Conservation (phyloP, 306 rosid species). For the Hippophae gyantsensis region DNA sequence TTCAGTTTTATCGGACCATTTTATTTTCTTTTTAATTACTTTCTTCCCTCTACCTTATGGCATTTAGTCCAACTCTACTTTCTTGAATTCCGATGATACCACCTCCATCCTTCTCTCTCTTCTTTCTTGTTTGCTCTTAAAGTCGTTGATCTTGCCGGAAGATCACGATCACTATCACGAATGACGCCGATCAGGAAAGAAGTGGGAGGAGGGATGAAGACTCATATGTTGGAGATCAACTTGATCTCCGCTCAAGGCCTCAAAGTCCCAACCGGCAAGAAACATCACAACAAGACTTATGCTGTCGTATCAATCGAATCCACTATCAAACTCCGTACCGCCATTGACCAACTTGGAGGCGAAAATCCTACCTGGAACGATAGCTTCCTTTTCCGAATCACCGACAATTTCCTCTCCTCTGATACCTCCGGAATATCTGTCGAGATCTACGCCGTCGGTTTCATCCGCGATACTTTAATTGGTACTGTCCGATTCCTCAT, state of each 20-base stretch:
- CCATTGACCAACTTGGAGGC: constrained; percentile 53
- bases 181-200: constrained; percentile 36
- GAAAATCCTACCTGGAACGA: constrained; percentile 90
- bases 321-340: constrained; percentile 49
- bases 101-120: background rate
- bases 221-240: constrained; percentile 70
- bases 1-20: too few relatives aligned
- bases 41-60: too few relatives aligned
- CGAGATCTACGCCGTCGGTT: constrained; percentile 57
- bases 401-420: constrained; percentile 54
- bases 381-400: constrained; percentile 69
- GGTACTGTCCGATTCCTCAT: constrained; percentile 67
- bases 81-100: background rate
- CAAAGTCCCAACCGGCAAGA: constrained; percentile 32
- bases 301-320: constrained; percentile 63
- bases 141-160: constrained; percentile 34
- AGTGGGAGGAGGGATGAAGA: constrained; percentile 10
- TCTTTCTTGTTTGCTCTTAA: too few relatives aligned
- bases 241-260: constrained; percentile 87
- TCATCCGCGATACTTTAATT: constrained; percentile 44
- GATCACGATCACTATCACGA: too few relatives aligned
- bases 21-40: too few relatives aligned
- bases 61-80: too few relatives aligned
- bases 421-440: constrained; percentile 61
- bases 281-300: constrained; percentile 47